Percentiles rank a stretch among this genome's conserved stretches.
phyloP scores from a whole-genome alignment of 495 filamentous ascomycete species.

The Corynascus novoguineensis region DNA sequence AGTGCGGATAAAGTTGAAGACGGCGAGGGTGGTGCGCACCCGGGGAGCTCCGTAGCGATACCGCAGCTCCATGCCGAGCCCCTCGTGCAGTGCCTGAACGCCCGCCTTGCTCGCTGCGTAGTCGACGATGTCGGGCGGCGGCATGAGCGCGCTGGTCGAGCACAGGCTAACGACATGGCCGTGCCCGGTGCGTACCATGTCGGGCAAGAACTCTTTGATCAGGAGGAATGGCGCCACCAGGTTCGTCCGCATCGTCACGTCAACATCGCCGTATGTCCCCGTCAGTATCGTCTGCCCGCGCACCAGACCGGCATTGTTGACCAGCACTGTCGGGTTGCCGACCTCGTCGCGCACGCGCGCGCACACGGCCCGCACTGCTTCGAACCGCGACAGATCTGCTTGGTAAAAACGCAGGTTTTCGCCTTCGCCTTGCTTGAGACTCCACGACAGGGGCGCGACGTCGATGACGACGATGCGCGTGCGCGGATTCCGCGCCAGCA shows the following conservation, averaged over 20 bases:
- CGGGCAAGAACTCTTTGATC: constrained; percentile 26
- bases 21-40: constrained; percentile 29
- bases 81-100: constrained; percentile 20
- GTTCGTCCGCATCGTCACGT: constrained; percentile 25
- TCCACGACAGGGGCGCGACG: constrained; percentile 21
- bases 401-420: constrained; percentile 24
- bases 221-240: constrained; percentile 24
- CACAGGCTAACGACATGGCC: constrained; percentile 24
- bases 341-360: constrained; percentile 19
- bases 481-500: constrained; percentile 19
- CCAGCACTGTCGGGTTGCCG: constrained; percentile 26
- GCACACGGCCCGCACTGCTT: constrained; percentile 15
- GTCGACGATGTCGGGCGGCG: constrained; percentile 20
- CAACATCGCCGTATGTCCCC: constrained; percentile 22
- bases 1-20: constrained; percentile 35
- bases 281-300: constrained; percentile 23
- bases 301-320: constrained; percentile 26
- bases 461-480: constrained; percentile 23
- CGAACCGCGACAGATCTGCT: constrained; percentile 21
- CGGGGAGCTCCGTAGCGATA: constrained; percentile 24
- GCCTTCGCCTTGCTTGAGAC: neutral
- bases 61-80: constrained; percentile 22
- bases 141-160: constrained; percentile 19
- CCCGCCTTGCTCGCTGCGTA: constrained; percentile 25
- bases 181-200: constrained; percentile 24